Conservation (phyloP, 257 asterid genomes). For the Oldenlandia corymbosa region DNA sequence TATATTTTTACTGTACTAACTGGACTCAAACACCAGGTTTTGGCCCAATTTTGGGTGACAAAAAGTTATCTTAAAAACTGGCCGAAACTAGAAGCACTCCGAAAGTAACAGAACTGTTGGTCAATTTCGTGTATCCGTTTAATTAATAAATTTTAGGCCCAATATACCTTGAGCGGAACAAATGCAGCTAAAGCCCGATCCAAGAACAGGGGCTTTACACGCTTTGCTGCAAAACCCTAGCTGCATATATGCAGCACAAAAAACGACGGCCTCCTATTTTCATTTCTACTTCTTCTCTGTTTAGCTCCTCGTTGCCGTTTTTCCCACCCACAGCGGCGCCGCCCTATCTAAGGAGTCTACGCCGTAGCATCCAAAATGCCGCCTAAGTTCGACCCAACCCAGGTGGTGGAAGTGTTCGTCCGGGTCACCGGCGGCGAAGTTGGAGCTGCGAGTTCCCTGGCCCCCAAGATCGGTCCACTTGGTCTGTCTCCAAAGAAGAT, state of each 20-base stretch:
- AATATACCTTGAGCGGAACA: not conserved
- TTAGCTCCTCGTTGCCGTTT: not conserved
- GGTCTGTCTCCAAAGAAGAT: slow-evolving; percentile 68
- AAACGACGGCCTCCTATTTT: not conserved
- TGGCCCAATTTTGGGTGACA: too few relatives aligned
- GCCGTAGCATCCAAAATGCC: slow-evolving; percentile 44
- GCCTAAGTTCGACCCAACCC: slow-evolving; percentile 64
- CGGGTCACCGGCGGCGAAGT: slow-evolving; percentile 73
- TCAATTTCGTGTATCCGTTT: too few relatives aligned
- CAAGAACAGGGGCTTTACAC: slow-evolving; percentile 12
- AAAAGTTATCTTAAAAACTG: too few relatives aligned
- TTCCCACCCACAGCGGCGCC: not conserved
- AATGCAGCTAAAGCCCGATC: not conserved
- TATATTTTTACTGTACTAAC: too few relatives aligned
- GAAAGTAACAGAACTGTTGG: too few relatives aligned
- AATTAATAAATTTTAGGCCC: not conserved
- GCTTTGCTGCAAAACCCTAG: slow-evolving; percentile 37
- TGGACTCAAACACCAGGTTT: too few relatives aligned
- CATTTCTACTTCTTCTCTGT: not conserved
- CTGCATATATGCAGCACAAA: slow-evolving; percentile 13
- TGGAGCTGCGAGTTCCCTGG: slow-evolving; percentile 69
- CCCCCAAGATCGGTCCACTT: slow-evolving; percentile 66
- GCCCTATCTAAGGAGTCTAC: not conserved
- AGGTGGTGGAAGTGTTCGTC: slow-evolving; percentile 63
- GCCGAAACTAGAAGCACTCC: too few relatives aligned